These are phyloP conservation scores for Earliella scabrosa DNA, from an alignment of 1,284 basidiomycete species.

Conservation along the genomic window DNA sequence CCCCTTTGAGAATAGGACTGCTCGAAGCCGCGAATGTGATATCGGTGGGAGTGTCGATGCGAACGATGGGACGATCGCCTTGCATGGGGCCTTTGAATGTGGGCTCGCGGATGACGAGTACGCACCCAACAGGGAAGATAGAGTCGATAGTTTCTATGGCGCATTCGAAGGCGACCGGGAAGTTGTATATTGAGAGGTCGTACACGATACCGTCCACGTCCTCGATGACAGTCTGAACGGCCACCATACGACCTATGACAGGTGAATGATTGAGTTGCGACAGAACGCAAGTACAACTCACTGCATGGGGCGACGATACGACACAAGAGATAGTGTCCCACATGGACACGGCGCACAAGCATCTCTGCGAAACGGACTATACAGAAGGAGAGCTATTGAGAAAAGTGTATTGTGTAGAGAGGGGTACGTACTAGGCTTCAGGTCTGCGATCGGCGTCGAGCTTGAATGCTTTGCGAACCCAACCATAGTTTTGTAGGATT, in stretches of 20 bases:
- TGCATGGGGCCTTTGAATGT: slow-evolving; percentile 29
- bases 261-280: neutral
- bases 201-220: slow-evolving; percentile 33
- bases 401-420: neutral
- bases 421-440: slow-evolving; percentile 9
- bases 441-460: slow-evolving; percentile 5
- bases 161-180: slow-evolving; percentile 26
- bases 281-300: neutral
- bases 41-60: slow-evolving; percentile 38
- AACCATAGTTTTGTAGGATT: slow-evolving; percentile 15
- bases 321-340: slow-evolving; percentile 26
- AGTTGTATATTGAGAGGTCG: slow-evolving; percentile 35
- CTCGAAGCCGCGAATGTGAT: slow-evolving; percentile 25
- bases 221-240: slow-evolving; percentile 29
- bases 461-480: slow-evolving; percentile 22
- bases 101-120: slow-evolving; percentile 40
- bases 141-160: slow-evolving; percentile 28
- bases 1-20: slow-evolving; percentile 8
- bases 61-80: slow-evolving; percentile 28
- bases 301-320: slow-evolving; percentile 22
- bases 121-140: slow-evolving; percentile 35
- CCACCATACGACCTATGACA: slow-evolving; percentile 14
- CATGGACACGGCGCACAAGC: slow-evolving; percentile 11
- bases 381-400: neutral
- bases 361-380: slow-evolving; percentile 17